Base-by-base conservation (phyloP, 73 alveolate genomes). In the Paraurostyla sp. region DNA sequence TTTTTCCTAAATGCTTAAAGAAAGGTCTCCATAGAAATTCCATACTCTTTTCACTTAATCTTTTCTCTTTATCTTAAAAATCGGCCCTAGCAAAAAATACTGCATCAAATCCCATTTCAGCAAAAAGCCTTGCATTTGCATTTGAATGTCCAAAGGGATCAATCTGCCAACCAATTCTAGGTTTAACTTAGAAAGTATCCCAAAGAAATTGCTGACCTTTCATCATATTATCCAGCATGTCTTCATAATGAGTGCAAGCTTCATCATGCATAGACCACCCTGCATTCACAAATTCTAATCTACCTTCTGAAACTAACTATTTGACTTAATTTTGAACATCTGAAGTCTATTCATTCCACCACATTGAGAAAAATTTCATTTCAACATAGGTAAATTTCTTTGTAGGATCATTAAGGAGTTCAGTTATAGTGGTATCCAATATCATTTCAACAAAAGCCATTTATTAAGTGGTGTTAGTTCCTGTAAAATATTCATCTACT, bases 251-350 rank as follows among this genome's bases (percentile, higher is more conserved):
- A 42, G 96, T 71, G 0, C 94, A 76, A 0, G 99, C 99, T 80
- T 97, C 99, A 85, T 97, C 99, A 60, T 90, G 87, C 99, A 97
- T 95, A 35, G 96, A 92, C 98, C 97, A 95, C 11, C 99, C 99
- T 13, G 97, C 99, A 46, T 90, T 91, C 23, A 96, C 90, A 22
- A 97, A 83, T 56, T 93, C 98, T 41, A 97, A 87, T 46, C 97
- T 46, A 0, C 97, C 97, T 71, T 92, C 94, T 40, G 75, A 46
- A 35, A 87, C 87, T 20, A 87, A 69, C 43, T 45, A 48, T 54
- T 85, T 49, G 57, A 97, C 96, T 23, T 76, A 11, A 0, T 35
- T 40, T 38, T 87, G 54, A 2, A 41, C 36, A 25, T 65, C 54
- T 23, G 71, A 95, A 33, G 92, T 60, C 81, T 96, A 97, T 71